Conservation (phyloP, 148 eudicot species). For the Oxyria digyna region DNA sequence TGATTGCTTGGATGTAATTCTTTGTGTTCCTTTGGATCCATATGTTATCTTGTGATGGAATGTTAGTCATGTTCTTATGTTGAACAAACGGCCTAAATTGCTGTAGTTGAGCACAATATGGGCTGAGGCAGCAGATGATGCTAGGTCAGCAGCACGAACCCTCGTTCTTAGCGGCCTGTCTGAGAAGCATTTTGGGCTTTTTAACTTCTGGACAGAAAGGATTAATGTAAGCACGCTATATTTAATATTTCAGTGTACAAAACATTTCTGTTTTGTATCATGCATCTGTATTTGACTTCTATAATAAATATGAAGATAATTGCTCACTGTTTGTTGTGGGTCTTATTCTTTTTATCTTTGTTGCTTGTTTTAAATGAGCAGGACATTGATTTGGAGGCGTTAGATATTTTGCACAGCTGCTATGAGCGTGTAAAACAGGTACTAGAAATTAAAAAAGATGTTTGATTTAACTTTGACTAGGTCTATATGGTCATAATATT, state of each 20-base stretch:
- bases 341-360: neutral
- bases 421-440: slow-evolving; percentile 82
- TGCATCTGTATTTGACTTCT: neutral
- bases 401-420: slow-evolving; percentile 47
- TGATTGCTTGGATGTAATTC: neutral
- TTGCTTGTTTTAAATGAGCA: slow-evolving; percentile 17
- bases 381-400: slow-evolving; percentile 78
- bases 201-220: slow-evolving; percentile 64
- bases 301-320: neutral
- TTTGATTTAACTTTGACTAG: neutral
- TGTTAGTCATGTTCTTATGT: neutral
- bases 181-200: slow-evolving; percentile 67
- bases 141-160: slow-evolving; percentile 74
- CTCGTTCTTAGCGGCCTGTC: slow-evolving; percentile 86
- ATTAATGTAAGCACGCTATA: slow-evolving; percentile 38
- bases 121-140: slow-evolving; percentile 86
- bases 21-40: neutral
- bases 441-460: neutral
- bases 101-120: slow-evolving; percentile 83
- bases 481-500: neutral
- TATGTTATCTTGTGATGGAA: neutral
- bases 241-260: neutral
- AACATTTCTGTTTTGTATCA: neutral
- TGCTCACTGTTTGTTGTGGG: slow-evolving; percentile 4
- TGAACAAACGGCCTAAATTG: neutral